Evolutionary conservation across 2,329 filamentous ascomycete genomes (phyloP).

Genomic region (Colletotrichum agaves): DNA sequence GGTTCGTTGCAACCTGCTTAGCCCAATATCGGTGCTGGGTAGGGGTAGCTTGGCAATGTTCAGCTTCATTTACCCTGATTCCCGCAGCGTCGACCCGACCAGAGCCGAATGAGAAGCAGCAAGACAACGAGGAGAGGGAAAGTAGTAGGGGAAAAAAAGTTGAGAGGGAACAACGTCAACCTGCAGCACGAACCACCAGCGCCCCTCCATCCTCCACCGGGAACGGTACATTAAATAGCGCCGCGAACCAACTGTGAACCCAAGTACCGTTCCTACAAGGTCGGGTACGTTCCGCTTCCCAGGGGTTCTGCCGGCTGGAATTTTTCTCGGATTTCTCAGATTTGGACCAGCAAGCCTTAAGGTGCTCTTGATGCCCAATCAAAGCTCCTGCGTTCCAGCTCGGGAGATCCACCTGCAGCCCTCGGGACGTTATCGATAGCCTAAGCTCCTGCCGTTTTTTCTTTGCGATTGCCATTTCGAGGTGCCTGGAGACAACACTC

Average conservation of each 20-base stretch:
- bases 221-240: conserved; percentile 4
- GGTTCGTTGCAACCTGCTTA: conserved; percentile 3
- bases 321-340: conserved; percentile 9
- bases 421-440: conserved; percentile 33
- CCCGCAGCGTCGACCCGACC: not conserved
- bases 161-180: conserved; percentile 25
- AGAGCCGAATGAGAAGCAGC: not conserved
- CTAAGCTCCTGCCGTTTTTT: conserved; percentile 18
- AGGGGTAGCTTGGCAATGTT: conserved; percentile 6
- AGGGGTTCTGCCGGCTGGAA: conserved; percentile 25
- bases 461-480: not conserved
- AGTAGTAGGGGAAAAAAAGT: conserved; percentile 6
- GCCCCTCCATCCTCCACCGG: not conserved
- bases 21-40: conserved; percentile 6
- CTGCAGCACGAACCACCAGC: not conserved
- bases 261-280: conserved; percentile 12
- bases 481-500: not conserved
- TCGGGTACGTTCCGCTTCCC: conserved; percentile 2
- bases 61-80: not conserved
- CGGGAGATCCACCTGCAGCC: conserved; percentile 21
- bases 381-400: conserved; percentile 15
- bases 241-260: not conserved
- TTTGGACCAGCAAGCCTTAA: conserved; percentile 23
- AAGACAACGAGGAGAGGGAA: not conserved
- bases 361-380: conserved; percentile 9